Conservation (phyloP, 306 rosid genomes). For the Corylus avellana region DNA sequence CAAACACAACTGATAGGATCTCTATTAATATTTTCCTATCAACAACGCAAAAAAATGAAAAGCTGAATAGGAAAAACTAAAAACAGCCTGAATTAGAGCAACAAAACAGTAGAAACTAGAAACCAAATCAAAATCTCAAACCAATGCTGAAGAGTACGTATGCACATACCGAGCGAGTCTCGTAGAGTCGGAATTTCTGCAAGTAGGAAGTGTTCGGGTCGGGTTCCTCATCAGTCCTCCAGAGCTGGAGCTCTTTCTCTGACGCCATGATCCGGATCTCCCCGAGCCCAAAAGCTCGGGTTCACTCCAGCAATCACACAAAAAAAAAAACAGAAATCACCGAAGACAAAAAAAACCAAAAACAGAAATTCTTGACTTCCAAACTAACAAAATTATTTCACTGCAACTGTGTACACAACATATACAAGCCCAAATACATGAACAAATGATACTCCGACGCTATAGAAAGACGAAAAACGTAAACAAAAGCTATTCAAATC, state of each 20-base stretch:
- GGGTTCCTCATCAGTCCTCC: constrained; percentile 37
- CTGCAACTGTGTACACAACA: constrained; percentile 28
- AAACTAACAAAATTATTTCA: constrained; percentile 35
- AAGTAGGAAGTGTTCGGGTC: constrained; percentile 47
- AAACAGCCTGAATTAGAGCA: constrained; percentile 11
- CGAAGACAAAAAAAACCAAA: constrained; percentile 5
- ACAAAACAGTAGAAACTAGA: constrained; percentile 5
- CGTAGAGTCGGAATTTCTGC: constrained; percentile 97
- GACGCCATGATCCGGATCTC: constrained; percentile 69
- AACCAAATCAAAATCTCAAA: not conserved
- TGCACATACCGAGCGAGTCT: constrained; percentile 80
- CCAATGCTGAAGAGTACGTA: not conserved
- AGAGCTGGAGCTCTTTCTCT: constrained; percentile 36
- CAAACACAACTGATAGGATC: not conserved
- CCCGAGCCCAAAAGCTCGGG: constrained; percentile 67
- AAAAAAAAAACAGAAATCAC: constrained; percentile 19
- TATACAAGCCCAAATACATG: constrained; percentile 10
- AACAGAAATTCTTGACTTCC: constrained; percentile 27
- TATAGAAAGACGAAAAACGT: not conserved
- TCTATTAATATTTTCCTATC: no score
- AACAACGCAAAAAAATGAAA: not conserved
- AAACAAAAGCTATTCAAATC: constrained; percentile 27
- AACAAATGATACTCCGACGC: constrained; percentile 33
- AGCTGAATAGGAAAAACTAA: not conserved
- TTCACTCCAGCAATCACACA: constrained; percentile 26